Evolutionary conservation across 129 eudicot genomes (phyloP).

Genomic region (Cynara cardunculus): DNA sequence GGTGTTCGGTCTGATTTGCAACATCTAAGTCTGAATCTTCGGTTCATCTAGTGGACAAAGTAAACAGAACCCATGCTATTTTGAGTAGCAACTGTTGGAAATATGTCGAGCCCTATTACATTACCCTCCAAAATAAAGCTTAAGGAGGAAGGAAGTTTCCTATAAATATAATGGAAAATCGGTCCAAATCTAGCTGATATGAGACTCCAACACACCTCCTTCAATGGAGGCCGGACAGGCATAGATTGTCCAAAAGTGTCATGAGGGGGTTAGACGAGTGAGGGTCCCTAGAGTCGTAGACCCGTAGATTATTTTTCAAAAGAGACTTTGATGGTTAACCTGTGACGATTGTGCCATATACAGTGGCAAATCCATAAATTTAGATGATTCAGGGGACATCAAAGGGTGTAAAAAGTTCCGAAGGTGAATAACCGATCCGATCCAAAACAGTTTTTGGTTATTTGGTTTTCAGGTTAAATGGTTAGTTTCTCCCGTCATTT

Average conservation of each 20-base stretch:
- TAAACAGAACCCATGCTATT: neutral
- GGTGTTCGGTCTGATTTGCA: neutral
- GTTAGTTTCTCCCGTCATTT: no score
- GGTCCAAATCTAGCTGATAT: neutral
- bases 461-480: no score
- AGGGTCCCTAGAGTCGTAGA: neutral
- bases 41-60: neutral
- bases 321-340: neutral
- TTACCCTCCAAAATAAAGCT: neutral
- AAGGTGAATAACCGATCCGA: no score
- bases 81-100: neutral
- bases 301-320: neutral
- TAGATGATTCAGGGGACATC: no score
- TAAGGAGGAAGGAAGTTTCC: neutral
- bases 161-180: neutral
- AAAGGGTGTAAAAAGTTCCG: no score
- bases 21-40: no score
- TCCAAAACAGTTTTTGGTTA: no score
- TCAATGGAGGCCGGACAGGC: neutral
- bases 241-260: neutral
- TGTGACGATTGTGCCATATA: no score
- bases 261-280: neutral
- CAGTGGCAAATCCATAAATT: no score
- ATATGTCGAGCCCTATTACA: no score
- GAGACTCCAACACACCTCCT: neutral